Evolutionary conservation across 179 eudicot species (phyloP), one percentile per base, ranked within the genome.

Genomic region (Heliamphora pulchella): DNA sequence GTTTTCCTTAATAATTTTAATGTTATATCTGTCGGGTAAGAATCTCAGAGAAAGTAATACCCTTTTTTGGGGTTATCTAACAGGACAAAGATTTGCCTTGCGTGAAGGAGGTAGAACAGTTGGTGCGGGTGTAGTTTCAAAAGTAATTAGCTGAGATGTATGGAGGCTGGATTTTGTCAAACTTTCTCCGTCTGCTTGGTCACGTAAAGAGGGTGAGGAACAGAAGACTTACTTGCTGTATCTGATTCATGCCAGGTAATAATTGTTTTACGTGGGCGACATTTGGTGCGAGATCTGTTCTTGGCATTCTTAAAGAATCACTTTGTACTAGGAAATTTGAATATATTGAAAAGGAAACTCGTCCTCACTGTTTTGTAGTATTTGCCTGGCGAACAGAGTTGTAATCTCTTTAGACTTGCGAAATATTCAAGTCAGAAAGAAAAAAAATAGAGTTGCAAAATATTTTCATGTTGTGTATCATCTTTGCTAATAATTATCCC

Each of bases 11-110:
- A 4, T 64, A 14, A 48, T 54, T 7, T 72, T 72, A 5, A 22
- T 72, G 11, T 15, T 14, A 72, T 1, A 50, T 72, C 48, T 72
- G 61, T 72, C 51, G 41, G 53, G 7, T 51, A 71, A 18, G 44
- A 64, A 48, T 66, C 50, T 20, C 11, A 43, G 31, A 14, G 18
- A 22, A 48, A 15, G 17, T 39, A 59, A 13, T 76, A 46, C 17
- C 13, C 55, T 39, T 74, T 10, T 71, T 44, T 2, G 20, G 3
- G 43, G 61, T 78, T 74, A 13, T 72, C 50, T 77, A 61, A 77
- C 97, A 96, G 99, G 99, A 73, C 98, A 93, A 94, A 91, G 99
- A 82, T 95, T 95, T 86, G 98, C 97, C 67, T 78, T 95, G 88
- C 90, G 98, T 81, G 98, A 93, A 78, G 99, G 98, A 77, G 97